Base-by-base conservation (phyloP, 352 stramenopile species). In the Pythium brassicae region DNA sequence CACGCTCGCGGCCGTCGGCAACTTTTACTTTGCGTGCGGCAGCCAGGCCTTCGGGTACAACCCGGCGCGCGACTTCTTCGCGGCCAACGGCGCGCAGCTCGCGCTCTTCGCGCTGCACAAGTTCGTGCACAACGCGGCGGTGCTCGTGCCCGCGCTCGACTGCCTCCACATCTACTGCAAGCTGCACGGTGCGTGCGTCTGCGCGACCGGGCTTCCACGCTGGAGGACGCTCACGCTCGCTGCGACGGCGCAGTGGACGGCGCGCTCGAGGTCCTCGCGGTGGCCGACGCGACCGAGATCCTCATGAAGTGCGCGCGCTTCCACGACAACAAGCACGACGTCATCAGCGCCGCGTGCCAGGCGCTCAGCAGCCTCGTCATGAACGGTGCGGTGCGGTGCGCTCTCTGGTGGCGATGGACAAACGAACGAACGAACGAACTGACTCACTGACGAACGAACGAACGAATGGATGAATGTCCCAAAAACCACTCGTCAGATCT, bases 1-100 rank as follows among this genome's bases (percentile, higher is more conserved):
- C 62, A 89, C 79, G 27, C 69, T 92, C 25, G 63, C 73, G 12
- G 78, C 71, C 53, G 76, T 87, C 29, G 78, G 72, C 58, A 68
- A 89, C 57, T 92, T 88, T 61, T 92, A 90, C 70, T 87, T 88
- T 40, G 80, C 82, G 23, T 89, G 82, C 50, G 82, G 72, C 11
- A 63, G 71, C 19, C 72, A 79, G 39, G 66, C 73, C 14, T 87
- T 92, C 44, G 74, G 76, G 32, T 87, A 86, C 62, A 87, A 88
- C 46, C 79, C 79, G 4, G 79, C 73, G 22, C 63, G 61, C 27
- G 79, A 87, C 53, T 92, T 90, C 40, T 87, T 87, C 60, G 62
- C 63, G 19, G 72, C 71, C 20, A 66, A 84, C 25, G 82, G 79
- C 22, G 75, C 89, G 72, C 75, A 86, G 47, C 63, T 92, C 23